phyloP scores from a whole-genome alignment of 352 stramenopile species.

The Porosira glacialis region DNA sequence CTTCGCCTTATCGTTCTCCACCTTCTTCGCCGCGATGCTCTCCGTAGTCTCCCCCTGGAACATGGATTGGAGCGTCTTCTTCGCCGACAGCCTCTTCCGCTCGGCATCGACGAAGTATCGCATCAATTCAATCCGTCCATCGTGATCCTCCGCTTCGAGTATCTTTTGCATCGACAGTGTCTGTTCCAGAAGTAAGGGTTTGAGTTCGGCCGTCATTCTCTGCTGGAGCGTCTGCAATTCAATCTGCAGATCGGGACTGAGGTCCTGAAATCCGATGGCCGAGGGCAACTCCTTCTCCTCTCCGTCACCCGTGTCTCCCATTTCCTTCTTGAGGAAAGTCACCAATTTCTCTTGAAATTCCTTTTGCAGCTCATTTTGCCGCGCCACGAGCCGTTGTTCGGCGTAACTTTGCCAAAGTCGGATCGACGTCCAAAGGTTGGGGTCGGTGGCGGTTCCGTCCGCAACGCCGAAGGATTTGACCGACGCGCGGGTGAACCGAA shows the following conservation, averaged over 20 bases:
- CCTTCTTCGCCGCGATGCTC: too few relatives aligned
- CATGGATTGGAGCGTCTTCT: conserved; percentile 66
- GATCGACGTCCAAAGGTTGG: conserved; percentile 74
- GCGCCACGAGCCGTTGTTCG: conserved; percentile 67
- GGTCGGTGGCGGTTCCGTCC: conserved; percentile 55
- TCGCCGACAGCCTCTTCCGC: conserved; percentile 61
- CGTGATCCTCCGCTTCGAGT: conserved; percentile 66
- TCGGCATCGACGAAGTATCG: conserved; percentile 73
- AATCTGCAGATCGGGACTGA: conserved; percentile 63
- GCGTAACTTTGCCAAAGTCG: conserved; percentile 77
- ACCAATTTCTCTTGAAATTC: conserved; percentile 78
- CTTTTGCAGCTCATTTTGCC: conserved; percentile 78
- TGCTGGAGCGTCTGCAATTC: conserved; percentile 75
- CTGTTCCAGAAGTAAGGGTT: conserved; percentile 69
- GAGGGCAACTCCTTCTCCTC: conserved; percentile 40
- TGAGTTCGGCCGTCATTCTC: conserved; percentile 67
- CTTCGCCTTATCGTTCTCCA: too few relatives aligned
- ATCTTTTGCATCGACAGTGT: conserved; percentile 81
- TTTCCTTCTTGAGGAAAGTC: conserved; percentile 72
- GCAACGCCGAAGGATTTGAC: conserved; percentile 59
- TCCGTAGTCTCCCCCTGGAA: too few relatives aligned
- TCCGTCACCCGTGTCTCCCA: conserved; percentile 38
- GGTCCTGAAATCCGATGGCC: conserved; percentile 73
- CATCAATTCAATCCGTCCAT: conserved; percentile 57
- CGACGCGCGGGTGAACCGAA: conserved; percentile 72